Percentiles rank a stretch among this genome's conserved stretches.
Conservation (phyloP, 192 early-diverging fungal species). For the Pilaira anomala region DNA sequence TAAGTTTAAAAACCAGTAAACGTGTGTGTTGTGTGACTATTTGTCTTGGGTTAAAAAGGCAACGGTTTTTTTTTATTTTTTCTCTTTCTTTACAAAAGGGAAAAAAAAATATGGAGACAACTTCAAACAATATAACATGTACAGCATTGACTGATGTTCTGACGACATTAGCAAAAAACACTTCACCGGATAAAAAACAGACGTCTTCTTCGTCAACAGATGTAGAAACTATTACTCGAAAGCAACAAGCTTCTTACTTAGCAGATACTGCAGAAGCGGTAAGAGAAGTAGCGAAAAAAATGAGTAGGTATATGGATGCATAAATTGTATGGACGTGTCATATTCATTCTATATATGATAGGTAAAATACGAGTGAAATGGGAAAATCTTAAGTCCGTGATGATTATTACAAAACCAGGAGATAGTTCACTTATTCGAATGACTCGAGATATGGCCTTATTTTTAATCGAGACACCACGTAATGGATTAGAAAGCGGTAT, state of each 20-base stretch:
- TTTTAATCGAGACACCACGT: conserved; percentile 54
- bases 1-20: no score
- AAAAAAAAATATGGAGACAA: no score
- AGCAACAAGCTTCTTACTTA: neutral
- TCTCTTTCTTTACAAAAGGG: no score
- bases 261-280: conserved; percentile 17
- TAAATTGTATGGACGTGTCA: neutral
- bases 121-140: neutral
- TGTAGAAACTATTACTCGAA: neutral
- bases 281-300: conserved; percentile 19
- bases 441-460: conserved; percentile 66
- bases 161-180: neutral
- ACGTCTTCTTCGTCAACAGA: no score
- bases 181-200: neutral
- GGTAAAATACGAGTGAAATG: conserved; percentile 29
- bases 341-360: neutral
- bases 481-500: conserved; percentile 42
- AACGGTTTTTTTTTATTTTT: no score
- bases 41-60: no score
- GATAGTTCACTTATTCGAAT: conserved; percentile 61
- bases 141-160: conserved; percentile 4
- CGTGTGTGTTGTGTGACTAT: no score
- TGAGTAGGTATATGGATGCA: conserved; percentile 1
- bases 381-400: conserved; percentile 41
- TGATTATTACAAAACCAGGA: conserved; percentile 78